Conservation (phyloP, 2,329 filamentous ascomycete species). For the Fonsecaea pugnacius region DNA sequence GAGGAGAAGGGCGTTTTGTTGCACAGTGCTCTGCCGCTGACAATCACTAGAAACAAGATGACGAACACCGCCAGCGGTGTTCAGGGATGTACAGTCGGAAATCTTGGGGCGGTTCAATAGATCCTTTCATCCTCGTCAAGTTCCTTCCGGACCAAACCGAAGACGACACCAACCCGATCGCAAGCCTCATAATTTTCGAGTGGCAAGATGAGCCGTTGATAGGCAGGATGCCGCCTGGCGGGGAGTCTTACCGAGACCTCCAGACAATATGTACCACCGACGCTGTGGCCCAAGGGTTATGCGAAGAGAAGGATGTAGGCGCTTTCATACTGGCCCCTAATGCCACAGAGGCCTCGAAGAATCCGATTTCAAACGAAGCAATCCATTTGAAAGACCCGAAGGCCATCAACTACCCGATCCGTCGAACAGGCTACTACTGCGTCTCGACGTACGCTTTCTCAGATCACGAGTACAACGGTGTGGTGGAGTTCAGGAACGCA, state of each 20-base stretch:
- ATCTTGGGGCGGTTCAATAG: conserved; percentile 82
- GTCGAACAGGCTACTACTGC: conserved; percentile 95
- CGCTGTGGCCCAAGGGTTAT: conserved; percentile 70
- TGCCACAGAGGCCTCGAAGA: conserved; percentile 71
- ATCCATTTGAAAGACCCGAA: conserved; percentile 76
- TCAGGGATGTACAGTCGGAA: conserved; percentile 91
- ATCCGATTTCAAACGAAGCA: conserved; percentile 76
- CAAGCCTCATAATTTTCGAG: conserved; percentile 89
- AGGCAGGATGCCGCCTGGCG: conserved; percentile 65
- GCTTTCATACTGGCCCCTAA: conserved; percentile 81
- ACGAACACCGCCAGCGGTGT: conserved; percentile 80
- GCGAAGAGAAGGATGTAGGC: conserved; percentile 76
- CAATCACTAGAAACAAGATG: conserved; percentile 68
- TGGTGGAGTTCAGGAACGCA: conserved; percentile 91
- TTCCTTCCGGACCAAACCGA: conserved; percentile 64
- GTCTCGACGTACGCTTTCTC: conserved; percentile 77
- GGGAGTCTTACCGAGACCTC: conserved; percentile 63
- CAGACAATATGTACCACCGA: conserved; percentile 77
- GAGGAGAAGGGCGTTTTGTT: conserved; percentile 17
- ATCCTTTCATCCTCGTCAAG: conserved; percentile 86
- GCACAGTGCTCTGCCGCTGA: conserved; percentile 24
- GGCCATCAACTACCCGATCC: conserved; percentile 78
- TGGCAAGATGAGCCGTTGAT: conserved; percentile 84
- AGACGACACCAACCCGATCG: conserved; percentile 70
- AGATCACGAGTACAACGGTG: conserved; percentile 71